Evolutionary conservation across 495 filamentous ascomycete genomes (phyloP), one percentile per base, ranked within the genome.

Genomic region (Trichoderma reesei): DNA sequence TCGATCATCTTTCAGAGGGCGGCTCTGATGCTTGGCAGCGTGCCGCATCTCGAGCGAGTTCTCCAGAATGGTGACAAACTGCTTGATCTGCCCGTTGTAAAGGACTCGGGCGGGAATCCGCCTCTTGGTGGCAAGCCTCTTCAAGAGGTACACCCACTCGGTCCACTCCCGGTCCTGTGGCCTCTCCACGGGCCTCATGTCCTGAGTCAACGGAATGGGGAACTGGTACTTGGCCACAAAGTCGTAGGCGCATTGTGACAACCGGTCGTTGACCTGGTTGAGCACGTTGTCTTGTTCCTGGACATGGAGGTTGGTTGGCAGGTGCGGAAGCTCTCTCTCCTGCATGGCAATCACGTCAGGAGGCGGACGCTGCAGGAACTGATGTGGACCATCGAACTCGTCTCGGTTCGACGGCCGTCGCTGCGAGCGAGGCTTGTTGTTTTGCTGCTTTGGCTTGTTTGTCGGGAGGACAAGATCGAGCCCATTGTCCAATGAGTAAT

Each of bases 201-300:
- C 88, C 70, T 90, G 88, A 31, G 78, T 77, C 69, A 93, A 68
- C 16, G 90, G 90, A 70, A 95, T 90, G 10, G 89, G 90, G 72
- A 95, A 95, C 73, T 91, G 88, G 71, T 92, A 93, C 74, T 88
- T 90, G 69, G 90, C 90, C 68, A 95, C 84, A 73, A 93, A 95
- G 79, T 92, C 88, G 79, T 87, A 95, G 36, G 90, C 90, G 72
- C 89, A 92, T 72, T 87, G 86, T 54, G 90, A 90, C 51, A 95
- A 79, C 62, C 88, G 83, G 73, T 91, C 89, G 77, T 95, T 92
- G 73, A 95, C 88, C 68, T 85, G 79, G 62, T 81, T 83, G 65
- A 95, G 78, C 67, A 93, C 88, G 71, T 80, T 84, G 74, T 95
- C 90, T 80, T 92, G 90, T 74, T 93, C 90, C 73, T 89, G 84